Evolutionary conservation across 495 filamentous ascomycete species (phyloP).

Genomic region (Cudoniella acicularis): DNA sequence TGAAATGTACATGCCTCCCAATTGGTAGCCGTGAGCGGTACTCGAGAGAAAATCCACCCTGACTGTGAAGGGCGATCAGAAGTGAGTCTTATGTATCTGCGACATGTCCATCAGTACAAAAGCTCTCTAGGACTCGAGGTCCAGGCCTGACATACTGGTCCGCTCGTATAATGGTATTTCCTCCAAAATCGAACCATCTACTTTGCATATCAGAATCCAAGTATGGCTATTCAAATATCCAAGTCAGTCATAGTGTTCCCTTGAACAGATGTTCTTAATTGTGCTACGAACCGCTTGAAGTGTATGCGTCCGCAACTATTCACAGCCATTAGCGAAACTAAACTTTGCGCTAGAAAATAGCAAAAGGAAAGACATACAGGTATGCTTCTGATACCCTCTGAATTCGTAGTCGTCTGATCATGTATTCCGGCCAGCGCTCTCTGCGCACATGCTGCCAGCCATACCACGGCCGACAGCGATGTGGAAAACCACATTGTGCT

Average conservation of each 20-base stretch:
- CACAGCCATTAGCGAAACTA: background rate
- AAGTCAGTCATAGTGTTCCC: constrained; percentile 7
- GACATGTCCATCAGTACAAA: background rate
- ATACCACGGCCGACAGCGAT: constrained; percentile 43
- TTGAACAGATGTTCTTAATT: background rate
- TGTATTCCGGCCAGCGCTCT: constrained; percentile 31
- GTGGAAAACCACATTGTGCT: constrained; percentile 44
- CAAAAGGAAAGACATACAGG: no score
- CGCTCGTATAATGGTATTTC: constrained; percentile 87
- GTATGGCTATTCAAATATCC: constrained; percentile 64
- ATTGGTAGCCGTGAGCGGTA: constrained; percentile 95
- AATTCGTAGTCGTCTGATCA: constrained; percentile 34
- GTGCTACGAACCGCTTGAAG: constrained; percentile 48
- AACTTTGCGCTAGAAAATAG: background rate
- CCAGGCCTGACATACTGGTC: constrained; percentile 63
- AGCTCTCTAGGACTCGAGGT: background rate
- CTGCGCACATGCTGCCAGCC: constrained; percentile 48
- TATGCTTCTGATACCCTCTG: constrained; percentile 52
- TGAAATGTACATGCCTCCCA: constrained; percentile 69
- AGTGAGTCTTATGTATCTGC: constrained; percentile 86
- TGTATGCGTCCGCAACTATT: constrained; percentile 73
- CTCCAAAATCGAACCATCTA: constrained; percentile 99
- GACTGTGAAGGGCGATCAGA: constrained; percentile 83
- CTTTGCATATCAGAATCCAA: constrained; percentile 97
- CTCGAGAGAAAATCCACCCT: constrained; percentile 90